Evolutionary conservation across 164 flowering plant species (phyloP).

Genomic region (Amborella trichopoda): DNA sequence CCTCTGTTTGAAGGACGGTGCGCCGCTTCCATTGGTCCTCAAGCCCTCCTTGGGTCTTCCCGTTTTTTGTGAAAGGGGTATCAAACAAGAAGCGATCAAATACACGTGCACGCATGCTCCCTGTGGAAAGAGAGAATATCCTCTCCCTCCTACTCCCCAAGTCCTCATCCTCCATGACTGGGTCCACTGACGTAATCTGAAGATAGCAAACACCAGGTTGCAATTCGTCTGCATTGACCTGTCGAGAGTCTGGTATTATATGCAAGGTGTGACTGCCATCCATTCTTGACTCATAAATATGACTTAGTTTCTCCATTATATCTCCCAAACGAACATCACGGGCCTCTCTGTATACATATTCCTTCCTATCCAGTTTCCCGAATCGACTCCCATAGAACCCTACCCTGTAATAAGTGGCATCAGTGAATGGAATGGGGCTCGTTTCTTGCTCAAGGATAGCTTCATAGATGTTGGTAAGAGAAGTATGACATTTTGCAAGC

Average conservation of each 20-base stretch:
- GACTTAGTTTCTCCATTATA: slow-evolving; percentile 98
- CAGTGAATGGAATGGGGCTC: slow-evolving; percentile 93
- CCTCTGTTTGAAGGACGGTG: slow-evolving; percentile 86
- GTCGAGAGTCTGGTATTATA: slow-evolving; percentile 93
- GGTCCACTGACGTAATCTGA: slow-evolving; percentile 96
- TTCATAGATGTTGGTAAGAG: slow-evolving; percentile 87
- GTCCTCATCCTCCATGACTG: slow-evolving; percentile 98
- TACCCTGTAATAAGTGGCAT: slow-evolving; percentile 93
- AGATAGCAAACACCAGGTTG: slow-evolving; percentile 84
- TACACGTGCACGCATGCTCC: slow-evolving; percentile 89
- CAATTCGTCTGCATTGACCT: slow-evolving; percentile 95
- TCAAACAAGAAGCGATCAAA: slow-evolving; percentile 97
- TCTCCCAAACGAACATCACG: slow-evolving; percentile 98
- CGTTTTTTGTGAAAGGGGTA: slow-evolving; percentile 96
- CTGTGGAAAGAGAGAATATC: slow-evolving; percentile 86
- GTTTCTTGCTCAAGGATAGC: slow-evolving; percentile 97
- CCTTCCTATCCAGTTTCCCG: slow-evolving; percentile 74
- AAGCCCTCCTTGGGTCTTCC: slow-evolving; percentile 94
- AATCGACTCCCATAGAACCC: slow-evolving; percentile 90
- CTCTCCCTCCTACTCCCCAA: slow-evolving; percentile 95
- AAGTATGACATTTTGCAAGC: slow-evolving; percentile 87
- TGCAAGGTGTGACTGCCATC: slow-evolving; percentile 79
- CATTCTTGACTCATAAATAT: slow-evolving; percentile 82
- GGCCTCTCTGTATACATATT: slow-evolving; percentile 87
- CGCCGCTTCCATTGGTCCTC: slow-evolving; percentile 99